These are phyloP conservation scores for Sindora glabra DNA, from an alignment of 306 rosid species.

Conservation along the genomic window DNA sequence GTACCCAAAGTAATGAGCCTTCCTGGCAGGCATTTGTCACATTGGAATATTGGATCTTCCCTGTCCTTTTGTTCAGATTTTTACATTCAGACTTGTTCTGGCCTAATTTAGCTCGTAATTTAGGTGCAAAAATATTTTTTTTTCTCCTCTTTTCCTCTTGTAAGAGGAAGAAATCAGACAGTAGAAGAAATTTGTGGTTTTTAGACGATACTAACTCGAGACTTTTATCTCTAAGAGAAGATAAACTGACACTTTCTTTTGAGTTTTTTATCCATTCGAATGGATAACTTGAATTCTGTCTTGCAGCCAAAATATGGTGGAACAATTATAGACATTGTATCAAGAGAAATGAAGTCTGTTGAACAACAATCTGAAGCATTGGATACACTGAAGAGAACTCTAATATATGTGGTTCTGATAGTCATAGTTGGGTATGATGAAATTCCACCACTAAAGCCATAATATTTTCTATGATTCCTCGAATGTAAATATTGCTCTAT, in stretches of 20 bases:
- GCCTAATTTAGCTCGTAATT: too few species aligned
- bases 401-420: conserved; percentile 21
- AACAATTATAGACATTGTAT: conserved; percentile 33
- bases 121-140: too few species aligned
- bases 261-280: background rate
- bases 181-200: too few species aligned
- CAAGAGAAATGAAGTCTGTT: conserved; percentile 19
- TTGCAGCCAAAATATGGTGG: conserved; percentile 32
- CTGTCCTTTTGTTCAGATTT: too few species aligned
- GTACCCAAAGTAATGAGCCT: too few species aligned
- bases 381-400: conserved; percentile 30
- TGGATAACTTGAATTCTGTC: background rate
- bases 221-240: background rate
- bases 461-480: background rate
- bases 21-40: too few species aligned
- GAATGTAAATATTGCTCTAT: background rate
- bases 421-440: conserved; percentile 25
- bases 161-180: too few species aligned
- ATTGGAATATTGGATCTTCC: too few species aligned
- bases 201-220: background rate
- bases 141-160: too few species aligned
- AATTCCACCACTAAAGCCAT: background rate
- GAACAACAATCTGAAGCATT: conserved; percentile 24
- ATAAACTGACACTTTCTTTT: background rate
- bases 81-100: too few species aligned